A percentile compares a stretch with the other conserved stretches of the same genome.
phyloP scores from a whole-genome alignment of 371 early-diverging fungal species.

The Neoconidiobolus thromboides region DNA sequence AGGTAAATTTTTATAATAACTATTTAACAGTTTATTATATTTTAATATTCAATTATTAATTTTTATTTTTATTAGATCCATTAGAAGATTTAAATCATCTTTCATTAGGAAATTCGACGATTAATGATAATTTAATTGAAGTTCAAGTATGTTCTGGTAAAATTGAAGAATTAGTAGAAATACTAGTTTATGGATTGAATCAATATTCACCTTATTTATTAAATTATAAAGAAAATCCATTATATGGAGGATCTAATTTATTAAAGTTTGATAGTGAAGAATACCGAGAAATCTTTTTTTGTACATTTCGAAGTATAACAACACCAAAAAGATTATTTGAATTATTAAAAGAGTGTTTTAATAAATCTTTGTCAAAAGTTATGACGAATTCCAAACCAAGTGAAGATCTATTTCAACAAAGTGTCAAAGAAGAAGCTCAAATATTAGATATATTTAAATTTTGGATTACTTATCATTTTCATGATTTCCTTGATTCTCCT shows the following conservation, averaged over 20 bases:
- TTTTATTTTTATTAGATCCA: not conserved
- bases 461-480: constrained; percentile 38
- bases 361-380: constrained; percentile 12
- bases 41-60: too few species aligned
- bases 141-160: constrained; percentile 27
- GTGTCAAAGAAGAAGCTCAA: not conserved
- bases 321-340: constrained; percentile 24
- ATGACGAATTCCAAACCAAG: not conserved
- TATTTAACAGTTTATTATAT: too few species aligned
- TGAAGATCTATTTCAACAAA: too few species aligned
- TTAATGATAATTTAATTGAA: too few species aligned
- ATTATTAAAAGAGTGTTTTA: constrained; percentile 21
- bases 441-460: constrained; percentile 33
- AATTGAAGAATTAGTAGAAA: constrained; percentile 27
- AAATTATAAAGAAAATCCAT: constrained; percentile 23
- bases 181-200: constrained; percentile 25
- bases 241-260: constrained; percentile 10
- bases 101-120: too few species aligned
- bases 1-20: too few species aligned
- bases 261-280: constrained; percentile 23
- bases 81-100: not conserved
- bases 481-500: constrained; percentile 45
- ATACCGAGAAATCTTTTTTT: constrained; percentile 26
- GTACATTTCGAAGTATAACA: constrained; percentile 32
- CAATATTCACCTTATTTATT: constrained; percentile 16